These are phyloP conservation scores for Salix dunnii DNA, from an alignment of 345 rosid species.

Conservation along the genomic window DNA sequence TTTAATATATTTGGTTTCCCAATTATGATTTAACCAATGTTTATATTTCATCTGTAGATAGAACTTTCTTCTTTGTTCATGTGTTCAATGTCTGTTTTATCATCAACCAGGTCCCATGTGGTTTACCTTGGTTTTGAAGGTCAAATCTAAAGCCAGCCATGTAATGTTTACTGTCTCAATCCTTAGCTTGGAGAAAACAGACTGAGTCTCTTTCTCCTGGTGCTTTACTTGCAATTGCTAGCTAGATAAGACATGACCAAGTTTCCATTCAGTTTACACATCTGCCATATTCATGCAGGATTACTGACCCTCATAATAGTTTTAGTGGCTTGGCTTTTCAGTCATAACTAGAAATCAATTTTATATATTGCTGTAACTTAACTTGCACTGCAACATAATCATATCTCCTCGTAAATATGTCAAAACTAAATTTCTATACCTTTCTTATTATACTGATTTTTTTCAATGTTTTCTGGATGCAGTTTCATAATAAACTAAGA, in stretches of 20 bases:
- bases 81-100: neutral
- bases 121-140: too few relatives aligned
- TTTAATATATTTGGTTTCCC: neutral
- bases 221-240: too few relatives aligned
- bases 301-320: neutral
- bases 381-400: neutral
- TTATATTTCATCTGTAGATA: neutral
- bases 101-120: too few relatives aligned
- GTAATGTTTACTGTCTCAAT: neutral
- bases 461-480: constrained; percentile 15
- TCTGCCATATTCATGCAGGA: too few relatives aligned
- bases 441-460: neutral
- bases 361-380: neutral
- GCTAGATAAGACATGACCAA: neutral
- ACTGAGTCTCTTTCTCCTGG: neutral
- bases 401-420: neutral
- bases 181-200: neutral
- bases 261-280: too few relatives aligned
- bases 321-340: neutral
- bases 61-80: neutral
- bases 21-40: neutral
- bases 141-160: neutral
- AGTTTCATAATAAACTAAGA: constrained; percentile 68
- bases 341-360: neutral
- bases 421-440: neutral